Evolutionary conservation across 495 filamentous ascomycete species (phyloP), one percentile per base, ranked within the genome.

Genomic region (Lichenothelia convexa): DNA sequence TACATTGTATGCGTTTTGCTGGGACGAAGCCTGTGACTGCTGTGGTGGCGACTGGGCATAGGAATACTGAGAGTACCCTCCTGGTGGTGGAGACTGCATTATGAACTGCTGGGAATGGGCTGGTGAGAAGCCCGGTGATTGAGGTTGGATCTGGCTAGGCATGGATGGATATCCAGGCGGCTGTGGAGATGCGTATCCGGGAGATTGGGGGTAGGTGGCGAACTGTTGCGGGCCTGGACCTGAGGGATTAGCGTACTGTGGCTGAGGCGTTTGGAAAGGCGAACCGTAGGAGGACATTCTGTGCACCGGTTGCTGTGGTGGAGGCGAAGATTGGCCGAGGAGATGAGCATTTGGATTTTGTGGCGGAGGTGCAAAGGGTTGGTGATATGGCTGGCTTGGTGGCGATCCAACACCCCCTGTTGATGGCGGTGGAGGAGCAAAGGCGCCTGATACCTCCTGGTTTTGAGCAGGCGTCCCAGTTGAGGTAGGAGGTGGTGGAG

Each of bases 1-100:
- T 20, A 87, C 66, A 22, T 61, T 50, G 45, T 83, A 84, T 24
- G 77, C 70, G 13, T 52, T 42, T 2, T 47, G 22, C 43, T 9
- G 49, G 18, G 18, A 40, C 43, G 9, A 51, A 39, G 22, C 45
- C 21, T 45, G 48, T 1, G 50, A 47, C 21, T 30, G 36, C 37
- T 34, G 37, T n/a, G n/a, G n/a, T n/a, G n/a, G n/a, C n/a, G n/a
- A n/a, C 15, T 13, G 3, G 12, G 12, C 15, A 38, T 47, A 51
- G 22, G 11, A 45, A 42, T 49, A 56, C 29, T 30, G 55, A 34
- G 35, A 38, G 39, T 51, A 51, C 33, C 39, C 35, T 4, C 17
- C n/a, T 3, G 9, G 17, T 17, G 39, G 35, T 19, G 32, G 9
- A 9, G 24, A 9, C 9, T 1, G 2, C 24, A 29, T 29, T 1